Conservation (phyloP, 139 green algal species). For the Closterium sp. region DNA sequence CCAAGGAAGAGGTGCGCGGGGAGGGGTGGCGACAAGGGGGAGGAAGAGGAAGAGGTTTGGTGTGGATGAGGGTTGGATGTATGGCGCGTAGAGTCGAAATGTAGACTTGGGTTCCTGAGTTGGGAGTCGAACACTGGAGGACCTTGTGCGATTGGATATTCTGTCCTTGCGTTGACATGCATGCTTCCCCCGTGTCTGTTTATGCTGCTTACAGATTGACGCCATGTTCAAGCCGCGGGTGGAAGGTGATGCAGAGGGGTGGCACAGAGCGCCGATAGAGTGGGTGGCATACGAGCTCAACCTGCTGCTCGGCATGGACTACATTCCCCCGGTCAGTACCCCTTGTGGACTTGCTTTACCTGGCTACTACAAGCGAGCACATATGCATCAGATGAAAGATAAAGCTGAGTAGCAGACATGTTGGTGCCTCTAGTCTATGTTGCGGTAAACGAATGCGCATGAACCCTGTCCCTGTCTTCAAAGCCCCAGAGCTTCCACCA, state of each 20-base stretch:
- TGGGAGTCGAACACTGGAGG: too few relatives aligned
- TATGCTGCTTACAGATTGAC: conserved; percentile 5
- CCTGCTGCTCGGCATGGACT: conserved; percentile 78
- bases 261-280: conserved; percentile 77
- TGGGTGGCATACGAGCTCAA: conserved; percentile 79
- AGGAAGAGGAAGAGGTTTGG: not conserved
- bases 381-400: too few relatives aligned
- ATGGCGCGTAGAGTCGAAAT: too few relatives aligned
- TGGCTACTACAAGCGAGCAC: too few relatives aligned
- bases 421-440: too few relatives aligned
- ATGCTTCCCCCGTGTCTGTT: not conserved
- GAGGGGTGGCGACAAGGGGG: not conserved
- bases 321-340: conserved; percentile 62
- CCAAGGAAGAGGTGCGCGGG: not conserved
- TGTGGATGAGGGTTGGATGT: too few relatives aligned
- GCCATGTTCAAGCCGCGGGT: conserved; percentile 74
- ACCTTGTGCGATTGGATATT: not conserved
- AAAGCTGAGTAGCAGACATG: too few relatives aligned
- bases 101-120: too few relatives aligned
- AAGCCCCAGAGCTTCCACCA: too few relatives aligned
- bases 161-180: not conserved
- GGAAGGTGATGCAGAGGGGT: conserved; percentile 73
- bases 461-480: too few relatives aligned
- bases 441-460: too few relatives aligned
- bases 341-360: too few relatives aligned